Evolutionary conservation across 768 basidiomycete genomes (phyloP).

Genomic region (Tulasnella sp.): DNA sequence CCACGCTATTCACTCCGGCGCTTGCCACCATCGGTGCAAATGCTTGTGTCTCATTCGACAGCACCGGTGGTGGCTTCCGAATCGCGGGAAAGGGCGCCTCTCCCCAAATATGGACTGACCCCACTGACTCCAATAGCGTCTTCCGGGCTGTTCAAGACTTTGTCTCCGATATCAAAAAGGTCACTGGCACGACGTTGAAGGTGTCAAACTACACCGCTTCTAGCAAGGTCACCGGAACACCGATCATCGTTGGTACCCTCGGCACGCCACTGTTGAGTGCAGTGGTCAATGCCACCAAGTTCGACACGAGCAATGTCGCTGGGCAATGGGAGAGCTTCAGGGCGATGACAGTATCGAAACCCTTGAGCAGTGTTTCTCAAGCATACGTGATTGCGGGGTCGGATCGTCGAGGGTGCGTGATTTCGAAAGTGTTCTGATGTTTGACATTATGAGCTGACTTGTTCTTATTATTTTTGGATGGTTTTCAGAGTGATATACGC

Average conservation of each 20-base stretch:
- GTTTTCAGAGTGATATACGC: constrained; percentile 48
- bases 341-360: constrained; percentile 41
- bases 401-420: constrained; percentile 45
- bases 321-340: constrained; percentile 61
- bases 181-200: constrained; percentile 43
- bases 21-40: constrained; percentile 17
- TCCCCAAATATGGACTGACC: constrained; percentile 14
- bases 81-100: constrained; percentile 10
- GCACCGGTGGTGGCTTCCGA: constrained; percentile 11
- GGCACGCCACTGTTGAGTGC: constrained; percentile 44
- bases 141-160: constrained; percentile 52
- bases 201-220: constrained; percentile 43
- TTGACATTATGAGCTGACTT: too few species aligned
- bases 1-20: constrained; percentile 1
- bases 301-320: constrained; percentile 46
- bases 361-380: constrained; percentile 44
- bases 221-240: constrained; percentile 26
- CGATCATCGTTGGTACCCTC: constrained; percentile 57
- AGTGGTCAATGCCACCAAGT: constrained; percentile 41
- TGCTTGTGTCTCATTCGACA: constrained; percentile 14
- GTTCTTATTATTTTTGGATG: too few species aligned
- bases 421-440: too few species aligned
- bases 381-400: constrained; percentile 61
- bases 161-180: constrained; percentile 47
- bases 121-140: constrained; percentile 54